Evolutionary conservation across 2,329 filamentous ascomycete species (phyloP), one percentile per base, ranked within the genome.

Genomic region (Myriosclerotinia scirpicola): DNA sequence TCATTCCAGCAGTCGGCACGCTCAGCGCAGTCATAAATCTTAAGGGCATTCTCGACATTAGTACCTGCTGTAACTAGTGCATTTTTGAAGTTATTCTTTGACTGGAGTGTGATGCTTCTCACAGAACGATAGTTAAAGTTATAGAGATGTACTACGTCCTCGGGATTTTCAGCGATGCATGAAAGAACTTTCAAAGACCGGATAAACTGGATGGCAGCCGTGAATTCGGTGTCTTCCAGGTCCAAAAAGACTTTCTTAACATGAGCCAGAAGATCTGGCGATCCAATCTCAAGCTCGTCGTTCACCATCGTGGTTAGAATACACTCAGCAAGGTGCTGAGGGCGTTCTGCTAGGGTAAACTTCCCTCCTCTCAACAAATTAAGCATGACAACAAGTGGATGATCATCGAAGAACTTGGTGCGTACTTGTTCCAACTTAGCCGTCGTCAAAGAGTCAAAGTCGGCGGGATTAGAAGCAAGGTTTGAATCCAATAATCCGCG

Each of bases 1-100:
- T 54, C 52, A 20, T 54, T 54, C 52, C 52, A 54, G 52, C 52
- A 54, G 52, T 54, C 52, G 17, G 36, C 52, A 36, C 52, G 52
- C 30, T 54, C 52, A 36, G 52, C 52, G 17, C 30, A 54, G 34
- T 54, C 52, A 11, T 54, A 20, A 20, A 54, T 36, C 5, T 54
- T 54, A 5, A 36, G 30, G 17, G 52, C 52, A 6, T 36, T 54
- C 52, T 34, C 52, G 3, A 34, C 26, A 9, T 12, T 36, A 2
- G 30, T 4, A 34, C 52, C 30, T 5, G 52, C 52, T 3, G 3
- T 20, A 11, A 36, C 1, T 17, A 54, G 20, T 8, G 34, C 52
- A 54, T 34, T 36, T 17, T 36, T 54, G 52, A 54, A 54, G 9
- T 12, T 11, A 3, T 36, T n/a, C 52, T 54, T 54, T 20, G 52